Conservation (phyloP, 176 grass and related monocot genomes). For the Panicum miliaceum region DNA sequence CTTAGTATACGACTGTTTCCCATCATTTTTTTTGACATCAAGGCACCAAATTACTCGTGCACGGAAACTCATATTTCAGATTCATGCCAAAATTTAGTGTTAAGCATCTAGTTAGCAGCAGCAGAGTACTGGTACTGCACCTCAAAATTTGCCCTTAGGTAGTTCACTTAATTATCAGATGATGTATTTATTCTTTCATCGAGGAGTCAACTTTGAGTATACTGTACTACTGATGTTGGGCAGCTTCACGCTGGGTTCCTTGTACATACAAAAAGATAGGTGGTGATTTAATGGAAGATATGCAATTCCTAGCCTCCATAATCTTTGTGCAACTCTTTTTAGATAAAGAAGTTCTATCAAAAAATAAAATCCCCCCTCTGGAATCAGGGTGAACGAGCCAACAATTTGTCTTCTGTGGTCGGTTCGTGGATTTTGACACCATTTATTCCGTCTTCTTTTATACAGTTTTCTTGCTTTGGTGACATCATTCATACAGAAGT, state of each 20-base stretch:
- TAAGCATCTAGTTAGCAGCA: neutral
- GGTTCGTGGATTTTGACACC: neutral
- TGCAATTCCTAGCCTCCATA: neutral
- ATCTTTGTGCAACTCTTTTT: neutral
- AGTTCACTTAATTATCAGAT: neutral
- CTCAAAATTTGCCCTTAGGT: neutral
- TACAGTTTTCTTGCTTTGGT: neutral
- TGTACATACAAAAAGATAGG: neutral
- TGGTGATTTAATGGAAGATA: neutral
- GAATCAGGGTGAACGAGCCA: neutral
- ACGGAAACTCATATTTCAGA: neutral
- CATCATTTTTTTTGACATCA: neutral
- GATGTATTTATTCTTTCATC: neutral
- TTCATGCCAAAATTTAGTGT: neutral
- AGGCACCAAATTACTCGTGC: neutral
- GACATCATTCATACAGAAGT: neutral
- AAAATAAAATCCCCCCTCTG: neutral
- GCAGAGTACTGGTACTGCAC: neutral
- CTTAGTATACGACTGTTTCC: neutral
- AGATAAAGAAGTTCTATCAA: neutral
- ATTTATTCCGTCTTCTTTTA: neutral
- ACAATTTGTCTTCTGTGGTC: neutral
- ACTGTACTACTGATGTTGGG: neutral
- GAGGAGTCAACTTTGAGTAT: neutral
- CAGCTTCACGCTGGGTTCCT: neutral